Conservation (phyloP, 2,329 filamentous ascomycete species). For the Alternaria incomplexa region DNA sequence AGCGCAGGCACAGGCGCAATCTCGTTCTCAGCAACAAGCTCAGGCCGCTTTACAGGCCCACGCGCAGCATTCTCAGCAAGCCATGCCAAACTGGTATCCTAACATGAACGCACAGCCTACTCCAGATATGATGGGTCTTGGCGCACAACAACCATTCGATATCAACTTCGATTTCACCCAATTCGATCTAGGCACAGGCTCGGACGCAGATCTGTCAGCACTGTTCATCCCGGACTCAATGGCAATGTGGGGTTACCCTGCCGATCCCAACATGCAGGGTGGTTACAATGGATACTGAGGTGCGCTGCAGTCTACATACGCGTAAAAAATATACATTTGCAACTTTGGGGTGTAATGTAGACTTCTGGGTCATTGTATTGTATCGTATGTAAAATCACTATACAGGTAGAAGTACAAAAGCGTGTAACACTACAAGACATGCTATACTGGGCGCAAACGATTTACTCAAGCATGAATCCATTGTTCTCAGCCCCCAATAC, state of each 20-base stretch:
- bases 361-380: not conserved
- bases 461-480: not conserved
- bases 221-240: slow-evolving; percentile 46
- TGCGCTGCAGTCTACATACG: not conserved
- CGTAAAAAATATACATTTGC: not conserved
- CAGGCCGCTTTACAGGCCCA: slow-evolving; percentile 35
- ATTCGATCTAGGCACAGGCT: slow-evolving; percentile 45
- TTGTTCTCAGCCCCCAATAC: not conserved
- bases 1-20: slow-evolving; percentile 13
- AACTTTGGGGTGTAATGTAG: not conserved
- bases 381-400: not conserved
- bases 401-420: not conserved
- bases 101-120: slow-evolving; percentile 25
- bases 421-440: not conserved
- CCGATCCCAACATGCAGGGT: slow-evolving; percentile 20
- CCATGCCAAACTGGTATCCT: slow-evolving; percentile 38
- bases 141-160: slow-evolving; percentile 35
- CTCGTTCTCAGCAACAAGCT: slow-evolving; percentile 30
- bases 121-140: slow-evolving; percentile 36
- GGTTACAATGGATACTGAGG: slow-evolving; percentile 17
- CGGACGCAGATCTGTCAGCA: slow-evolving; percentile 44
- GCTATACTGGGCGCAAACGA: not conserved
- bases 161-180: slow-evolving; percentile 46
- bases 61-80: slow-evolving; percentile 25
- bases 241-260: slow-evolving; percentile 35